Conservation (phyloP, 2,329 filamentous ascomycete species). For the Cladosporium austrohemisphaericum region DNA sequence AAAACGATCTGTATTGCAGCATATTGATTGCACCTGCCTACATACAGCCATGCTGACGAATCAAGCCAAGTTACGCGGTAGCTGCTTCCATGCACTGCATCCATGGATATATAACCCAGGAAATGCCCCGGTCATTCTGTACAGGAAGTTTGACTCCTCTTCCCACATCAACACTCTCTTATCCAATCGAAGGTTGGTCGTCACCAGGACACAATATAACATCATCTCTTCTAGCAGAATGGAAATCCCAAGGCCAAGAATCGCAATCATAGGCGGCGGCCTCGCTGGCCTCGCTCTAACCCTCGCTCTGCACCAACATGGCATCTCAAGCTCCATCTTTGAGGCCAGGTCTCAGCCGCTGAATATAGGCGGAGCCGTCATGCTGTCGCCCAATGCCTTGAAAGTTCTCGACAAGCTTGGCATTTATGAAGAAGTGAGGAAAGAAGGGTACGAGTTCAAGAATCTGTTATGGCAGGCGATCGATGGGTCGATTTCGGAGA, state of each 20-base stretch:
- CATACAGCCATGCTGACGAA: too few species aligned
- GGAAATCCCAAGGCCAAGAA: background rate
- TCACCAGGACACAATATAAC: too few species aligned
- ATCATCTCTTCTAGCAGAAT: too few species aligned
- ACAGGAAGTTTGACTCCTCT: too few species aligned
- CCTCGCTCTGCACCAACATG: background rate
- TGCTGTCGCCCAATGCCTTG: background rate
- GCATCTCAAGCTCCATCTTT: background rate
- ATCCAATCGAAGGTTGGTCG: too few species aligned
- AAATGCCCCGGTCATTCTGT: too few species aligned
- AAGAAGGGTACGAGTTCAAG: background rate
- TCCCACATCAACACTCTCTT: too few species aligned
- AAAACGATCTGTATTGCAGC: too few species aligned
- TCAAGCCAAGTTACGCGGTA: too few species aligned
- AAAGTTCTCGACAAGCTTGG: constrained; percentile 2
- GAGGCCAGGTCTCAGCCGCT: background rate
- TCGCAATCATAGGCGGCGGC: background rate
- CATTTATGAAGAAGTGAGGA: background rate
- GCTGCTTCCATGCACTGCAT: too few species aligned
- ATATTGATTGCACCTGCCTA: too few species aligned
- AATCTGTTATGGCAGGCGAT: background rate
- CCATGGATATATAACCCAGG: too few species aligned
- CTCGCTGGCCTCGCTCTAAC: background rate
- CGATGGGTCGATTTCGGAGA: background rate
- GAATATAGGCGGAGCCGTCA: background rate